phyloP scores from a whole-genome alignment of 495 filamentous ascomycete species.

The Penicillium cinerascens region DNA sequence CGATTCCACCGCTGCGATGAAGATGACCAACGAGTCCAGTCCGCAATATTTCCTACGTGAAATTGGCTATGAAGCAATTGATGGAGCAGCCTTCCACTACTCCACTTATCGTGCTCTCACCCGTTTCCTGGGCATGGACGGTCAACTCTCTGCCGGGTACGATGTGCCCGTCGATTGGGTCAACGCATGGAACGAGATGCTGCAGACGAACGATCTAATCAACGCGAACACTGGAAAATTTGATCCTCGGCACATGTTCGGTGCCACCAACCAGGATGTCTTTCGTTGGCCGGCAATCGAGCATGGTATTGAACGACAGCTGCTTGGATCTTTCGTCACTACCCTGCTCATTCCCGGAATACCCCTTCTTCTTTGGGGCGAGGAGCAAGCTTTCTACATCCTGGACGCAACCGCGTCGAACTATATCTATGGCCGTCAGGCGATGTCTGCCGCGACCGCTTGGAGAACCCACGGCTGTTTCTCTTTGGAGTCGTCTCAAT shows the following conservation, averaged over 20 bases:
- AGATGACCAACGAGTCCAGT: conserved; percentile 42
- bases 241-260: conserved; percentile 69
- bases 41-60: conserved; percentile 56
- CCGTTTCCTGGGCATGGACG: conserved; percentile 62
- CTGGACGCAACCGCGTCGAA: conserved; percentile 64
- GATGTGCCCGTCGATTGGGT: conserved; percentile 58
- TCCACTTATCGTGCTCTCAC: conserved; percentile 64
- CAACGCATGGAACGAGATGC: conserved; percentile 55
- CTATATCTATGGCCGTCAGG: conserved; percentile 66
- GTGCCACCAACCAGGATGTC: conserved; percentile 69
- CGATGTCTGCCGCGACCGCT: conserved; percentile 62
- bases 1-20: conserved; percentile 39
- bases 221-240: conserved; percentile 64
- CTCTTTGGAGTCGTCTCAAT: conserved; percentile 51
- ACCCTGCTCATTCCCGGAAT: conserved; percentile 64
- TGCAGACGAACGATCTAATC: conserved; percentile 60
- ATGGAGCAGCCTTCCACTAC: conserved; percentile 68
- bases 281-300: conserved; percentile 70
- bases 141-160: conserved; percentile 55
- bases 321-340: conserved; percentile 61
- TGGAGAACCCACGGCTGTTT: conserved; percentile 72
- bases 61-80: conserved; percentile 54
- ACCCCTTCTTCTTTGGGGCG: conserved; percentile 64
- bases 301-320: conserved; percentile 55
- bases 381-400: conserved; percentile 67